Percentiles rank a stretch among this genome's conserved stretches.
These are phyloP conservation scores for Neonothopanus nambi DNA, from an alignment of 1,284 basidiomycete genomes.

Conservation along the genomic window DNA sequence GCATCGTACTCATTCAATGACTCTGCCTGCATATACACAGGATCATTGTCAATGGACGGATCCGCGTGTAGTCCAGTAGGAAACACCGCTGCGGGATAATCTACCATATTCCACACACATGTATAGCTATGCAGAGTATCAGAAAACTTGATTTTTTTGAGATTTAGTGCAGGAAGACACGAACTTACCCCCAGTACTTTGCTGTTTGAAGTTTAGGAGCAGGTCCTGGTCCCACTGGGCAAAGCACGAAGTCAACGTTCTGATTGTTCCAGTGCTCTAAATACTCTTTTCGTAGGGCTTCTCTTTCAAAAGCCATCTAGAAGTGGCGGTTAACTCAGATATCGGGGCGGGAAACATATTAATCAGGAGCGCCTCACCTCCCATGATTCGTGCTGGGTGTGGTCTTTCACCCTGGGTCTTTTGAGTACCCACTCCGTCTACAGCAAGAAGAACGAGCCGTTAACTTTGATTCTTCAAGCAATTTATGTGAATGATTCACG, in stretches of 20 bases:
- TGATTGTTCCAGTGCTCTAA: constrained; percentile 27
- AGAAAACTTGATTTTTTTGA: too few relatives aligned
- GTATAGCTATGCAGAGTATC: constrained; percentile 6
- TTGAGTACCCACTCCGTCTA: constrained; percentile 29
- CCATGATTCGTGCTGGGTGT: constrained; percentile 29
- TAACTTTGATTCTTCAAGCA: too few relatives aligned
- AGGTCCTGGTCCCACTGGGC: constrained; percentile 26
- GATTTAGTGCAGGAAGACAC: not conserved
- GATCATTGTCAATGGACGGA: constrained; percentile 1
- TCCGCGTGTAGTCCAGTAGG: constrained; percentile 8
- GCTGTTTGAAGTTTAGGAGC: constrained; percentile 29
- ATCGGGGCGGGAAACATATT: not conserved
- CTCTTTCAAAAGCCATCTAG: constrained; percentile 28
- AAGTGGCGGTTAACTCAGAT: not conserved
- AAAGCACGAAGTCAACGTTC: constrained; percentile 32
- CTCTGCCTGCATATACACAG: not conserved
- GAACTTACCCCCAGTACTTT: constrained; percentile 33
- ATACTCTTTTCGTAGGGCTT: constrained; percentile 27
- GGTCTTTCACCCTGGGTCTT: constrained; percentile 24
- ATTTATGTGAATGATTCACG: too few relatives aligned
- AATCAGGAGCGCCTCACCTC: constrained; percentile 24
- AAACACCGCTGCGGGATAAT: constrained; percentile 13
- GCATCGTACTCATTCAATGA: constrained; percentile 9
- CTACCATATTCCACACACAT: constrained; percentile 8
- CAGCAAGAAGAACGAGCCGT: too few relatives aligned